Conservation (phyloP, 768 basidiomycete species). For the Serendipita sp. region DNA sequence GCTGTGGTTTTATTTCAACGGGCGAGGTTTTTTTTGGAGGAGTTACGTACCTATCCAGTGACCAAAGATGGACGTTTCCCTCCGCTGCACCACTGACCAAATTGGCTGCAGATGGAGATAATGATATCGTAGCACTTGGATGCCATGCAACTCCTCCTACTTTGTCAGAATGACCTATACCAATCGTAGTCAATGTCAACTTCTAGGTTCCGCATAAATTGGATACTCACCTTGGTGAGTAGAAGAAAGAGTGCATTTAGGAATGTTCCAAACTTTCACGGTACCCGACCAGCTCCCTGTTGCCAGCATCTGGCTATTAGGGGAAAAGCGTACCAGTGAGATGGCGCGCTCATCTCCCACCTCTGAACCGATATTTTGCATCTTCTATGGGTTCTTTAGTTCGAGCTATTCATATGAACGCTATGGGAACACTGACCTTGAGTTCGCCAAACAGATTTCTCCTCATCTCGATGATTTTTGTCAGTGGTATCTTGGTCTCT, state of each 20-base stretch:
- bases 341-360: conserved; percentile 94
- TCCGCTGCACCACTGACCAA: conserved; percentile 87
- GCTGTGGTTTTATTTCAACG: conserved; percentile 23
- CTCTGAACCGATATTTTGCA: conserved; percentile 87
- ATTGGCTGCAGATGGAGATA: conserved; percentile 49
- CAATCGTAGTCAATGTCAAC: background rate
- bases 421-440: conserved; percentile 39
- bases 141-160: conserved; percentile 98
- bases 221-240: conserved; percentile 49
- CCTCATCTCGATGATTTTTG: conserved; percentile 78
- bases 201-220: background rate
- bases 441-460: conserved; percentile 81
- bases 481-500: conserved; percentile 75
- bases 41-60: conserved; percentile 48
- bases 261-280: conserved; percentile 91
- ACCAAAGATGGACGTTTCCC: conserved; percentile 75
- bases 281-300: conserved; percentile 95
- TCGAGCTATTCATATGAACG: background rate
- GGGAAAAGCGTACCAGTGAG: conserved; percentile 85
- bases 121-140: conserved; percentile 70
- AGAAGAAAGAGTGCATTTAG: conserved; percentile 64
- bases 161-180: conserved; percentile 66
- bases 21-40: background rate
- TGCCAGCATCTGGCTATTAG: conserved; percentile 72
- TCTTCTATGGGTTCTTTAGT: conserved; percentile 36